Percentiles rank a stretch among this genome's conserved stretches.
phyloP scores from a whole-genome alignment of 352 stramenopile genomes.

The Globisporangium orthogonon region DNA sequence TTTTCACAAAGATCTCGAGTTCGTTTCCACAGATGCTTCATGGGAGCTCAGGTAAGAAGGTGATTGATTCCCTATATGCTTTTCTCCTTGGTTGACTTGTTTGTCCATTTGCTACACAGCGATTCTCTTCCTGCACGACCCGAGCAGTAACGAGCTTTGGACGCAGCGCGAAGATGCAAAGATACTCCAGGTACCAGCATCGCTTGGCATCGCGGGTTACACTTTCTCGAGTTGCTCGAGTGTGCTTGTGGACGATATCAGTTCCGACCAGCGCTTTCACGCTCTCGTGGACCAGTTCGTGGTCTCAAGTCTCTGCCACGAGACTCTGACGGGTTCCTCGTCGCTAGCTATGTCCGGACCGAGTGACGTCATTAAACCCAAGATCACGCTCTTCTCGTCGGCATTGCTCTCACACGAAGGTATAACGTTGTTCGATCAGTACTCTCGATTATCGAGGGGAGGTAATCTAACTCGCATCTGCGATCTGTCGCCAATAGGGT shows the following conservation, averaged over 20 bases:
- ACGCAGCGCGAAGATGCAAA: slow-evolving; percentile 41
- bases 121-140: slow-evolving; percentile 57
- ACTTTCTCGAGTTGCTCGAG: slow-evolving; percentile 30
- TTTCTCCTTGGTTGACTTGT: not conserved
- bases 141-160: slow-evolving; percentile 60
- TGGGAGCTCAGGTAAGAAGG: slow-evolving; percentile 22
- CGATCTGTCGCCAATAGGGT: slow-evolving; percentile 11
- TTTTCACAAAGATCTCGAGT: slow-evolving; percentile 33
- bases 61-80: not conserved
- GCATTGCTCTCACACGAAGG: slow-evolving; percentile 37
- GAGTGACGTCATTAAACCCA: slow-evolving; percentile 9
- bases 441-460: not conserved
- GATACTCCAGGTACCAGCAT: slow-evolving; percentile 40
- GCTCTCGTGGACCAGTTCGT: slow-evolving; percentile 60
- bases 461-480: not conserved
- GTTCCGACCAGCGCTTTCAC: slow-evolving; percentile 45
- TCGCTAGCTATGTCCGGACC: not conserved
- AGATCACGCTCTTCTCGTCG: slow-evolving; percentile 32
- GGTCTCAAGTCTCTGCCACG: slow-evolving; percentile 16
- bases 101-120: slow-evolving; percentile 4
- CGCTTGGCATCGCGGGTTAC: slow-evolving; percentile 48
- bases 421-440: slow-evolving; percentile 5
- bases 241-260: slow-evolving; percentile 31
- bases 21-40: slow-evolving; percentile 36
- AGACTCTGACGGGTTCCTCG: not conserved